These are phyloP conservation scores for Furcasterigmium sp. DNA, from an alignment of 2,329 filamentous ascomycete species.

Conservation along the genomic window DNA sequence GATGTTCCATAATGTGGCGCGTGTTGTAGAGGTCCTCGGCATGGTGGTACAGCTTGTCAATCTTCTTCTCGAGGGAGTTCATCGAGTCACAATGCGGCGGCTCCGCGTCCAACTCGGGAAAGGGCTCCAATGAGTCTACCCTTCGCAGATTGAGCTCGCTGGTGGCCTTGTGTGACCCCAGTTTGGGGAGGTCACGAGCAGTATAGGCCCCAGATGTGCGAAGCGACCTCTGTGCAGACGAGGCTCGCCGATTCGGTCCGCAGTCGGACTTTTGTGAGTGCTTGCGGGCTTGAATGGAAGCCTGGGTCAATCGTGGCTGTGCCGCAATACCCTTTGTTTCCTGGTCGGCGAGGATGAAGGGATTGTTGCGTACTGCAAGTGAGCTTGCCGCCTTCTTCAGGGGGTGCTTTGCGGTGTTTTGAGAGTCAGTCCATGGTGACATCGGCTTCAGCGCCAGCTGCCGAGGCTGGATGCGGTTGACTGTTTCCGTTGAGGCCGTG, in stretches of 20 bases:
- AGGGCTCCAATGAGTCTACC: neutral
- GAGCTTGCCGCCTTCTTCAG: neutral
- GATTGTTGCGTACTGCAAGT: constrained; percentile 20
- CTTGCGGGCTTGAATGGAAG: constrained; percentile 13
- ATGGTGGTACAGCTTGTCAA: constrained; percentile 25
- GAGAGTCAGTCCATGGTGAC: neutral
- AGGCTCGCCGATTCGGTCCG: constrained; percentile 13
- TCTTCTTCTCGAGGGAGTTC: constrained; percentile 15
- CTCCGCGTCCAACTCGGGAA: neutral
- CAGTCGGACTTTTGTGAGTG: constrained; percentile 22
- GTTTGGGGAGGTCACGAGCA: neutral
- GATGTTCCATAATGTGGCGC: constrained; percentile 27
- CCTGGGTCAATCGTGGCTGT: constrained; percentile 15
- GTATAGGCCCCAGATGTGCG: neutral
- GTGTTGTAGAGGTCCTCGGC: constrained; percentile 25
- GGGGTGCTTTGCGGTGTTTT: neutral
- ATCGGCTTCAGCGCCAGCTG: too few relatives aligned
- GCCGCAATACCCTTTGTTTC: constrained; percentile 12
- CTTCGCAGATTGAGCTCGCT: too few relatives aligned
- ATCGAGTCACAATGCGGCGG: constrained; percentile 1
- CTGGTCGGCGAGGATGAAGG: constrained; percentile 25
- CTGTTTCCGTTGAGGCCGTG: neutral
- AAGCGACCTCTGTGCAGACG: constrained; percentile 11
- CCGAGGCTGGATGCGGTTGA: neutral
- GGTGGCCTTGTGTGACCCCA: too few relatives aligned